Base-by-base conservation (phyloP, 345 rosid species). In the Syzygium aqueum region DNA sequence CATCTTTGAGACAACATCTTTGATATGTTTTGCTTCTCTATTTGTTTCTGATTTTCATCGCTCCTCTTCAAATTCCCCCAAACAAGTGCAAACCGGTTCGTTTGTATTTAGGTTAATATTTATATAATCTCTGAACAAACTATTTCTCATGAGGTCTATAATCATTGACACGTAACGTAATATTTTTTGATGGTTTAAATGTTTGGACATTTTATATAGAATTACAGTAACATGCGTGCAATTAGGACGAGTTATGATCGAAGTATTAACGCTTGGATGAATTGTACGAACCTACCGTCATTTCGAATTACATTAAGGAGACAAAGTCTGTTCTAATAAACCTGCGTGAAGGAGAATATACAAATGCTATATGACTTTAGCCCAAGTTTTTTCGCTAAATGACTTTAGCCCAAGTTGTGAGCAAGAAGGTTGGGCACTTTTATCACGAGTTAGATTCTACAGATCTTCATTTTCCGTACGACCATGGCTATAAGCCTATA, bases 81-180 rank as follows among this genome's bases (percentile, higher is more conserved):
- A 0, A 61, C 16, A 61, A 5, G n/a, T n/a, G n/a, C 14, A 19
- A 13, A 13, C n/a, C 0, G 16, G 9, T 8, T 61, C 73, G 6
- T n/a, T 61, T 3, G 0, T 61, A n/a, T 61, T 61, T 61, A n/a
- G 33, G 30, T 61, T 13, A 61, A 61, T 14, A 13, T 61, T 2
- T 61, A 6, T 61, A 61, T n/a, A n/a, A 61, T n/a, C 19, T 61
- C 37, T 61, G 33, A n/a, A n/a, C 33, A 61, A 61, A 61, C 7
- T 61, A n/a, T 27, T 61, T 6, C 67, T 61, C 67, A 61, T 1
- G 0, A 27, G 16, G 11, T 13, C 5, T 61, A 0, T 12, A 27
- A 13, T 61, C 67, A 61, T 61, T 61, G 28, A 61, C 25, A 61
- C 0, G 0, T n/a, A n/a, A 61, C 0, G 7, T 12, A 7, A 27